phyloP scores from a whole-genome alignment of 164 flowering plant genomes.

The Vitis rotundifolia region DNA sequence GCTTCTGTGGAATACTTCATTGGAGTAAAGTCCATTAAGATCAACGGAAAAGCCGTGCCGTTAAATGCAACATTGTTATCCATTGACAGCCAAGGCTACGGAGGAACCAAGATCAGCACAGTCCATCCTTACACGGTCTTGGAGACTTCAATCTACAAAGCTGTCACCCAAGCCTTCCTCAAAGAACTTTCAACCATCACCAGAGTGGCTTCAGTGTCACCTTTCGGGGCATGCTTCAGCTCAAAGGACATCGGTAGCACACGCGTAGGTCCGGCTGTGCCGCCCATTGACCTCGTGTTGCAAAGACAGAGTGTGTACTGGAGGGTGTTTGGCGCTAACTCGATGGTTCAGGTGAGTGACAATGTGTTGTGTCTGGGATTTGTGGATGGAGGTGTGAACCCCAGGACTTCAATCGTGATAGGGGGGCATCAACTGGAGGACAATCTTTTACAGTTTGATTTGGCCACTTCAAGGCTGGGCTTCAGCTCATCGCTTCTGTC shows the following conservation, averaged over 20 bases:
- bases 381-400: conserved; percentile 45
- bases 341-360: conserved; percentile 46
- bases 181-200: conserved; percentile 16
- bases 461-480: conserved; percentile 39
- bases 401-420: conserved; percentile 41
- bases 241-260: conserved; percentile 17
- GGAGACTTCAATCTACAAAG: conserved; percentile 41
- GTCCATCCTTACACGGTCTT: conserved; percentile 45
- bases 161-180: conserved; percentile 27
- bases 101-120: conserved; percentile 59
- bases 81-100: conserved; percentile 27
- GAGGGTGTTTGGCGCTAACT: conserved; percentile 49
- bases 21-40: conserved; percentile 27
- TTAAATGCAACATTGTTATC: conserved; percentile 23
- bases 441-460: conserved; percentile 58
- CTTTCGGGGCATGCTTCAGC: conserved; percentile 40
- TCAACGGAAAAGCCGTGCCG: conserved; percentile 18
- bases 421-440: conserved; percentile 65
- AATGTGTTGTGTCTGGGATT: conserved; percentile 56
- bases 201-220: conserved; percentile 33
- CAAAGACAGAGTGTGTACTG: conserved; percentile 38
- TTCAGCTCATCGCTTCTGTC: conserved; percentile 42
- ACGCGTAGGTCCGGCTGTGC: conserved; percentile 35
- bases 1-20: conserved; percentile 40
- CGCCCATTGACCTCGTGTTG: conserved; percentile 42